Base-by-base conservation (phyloP, 2,329 filamentous ascomycete species). In the Fulvia fulva region DNA sequence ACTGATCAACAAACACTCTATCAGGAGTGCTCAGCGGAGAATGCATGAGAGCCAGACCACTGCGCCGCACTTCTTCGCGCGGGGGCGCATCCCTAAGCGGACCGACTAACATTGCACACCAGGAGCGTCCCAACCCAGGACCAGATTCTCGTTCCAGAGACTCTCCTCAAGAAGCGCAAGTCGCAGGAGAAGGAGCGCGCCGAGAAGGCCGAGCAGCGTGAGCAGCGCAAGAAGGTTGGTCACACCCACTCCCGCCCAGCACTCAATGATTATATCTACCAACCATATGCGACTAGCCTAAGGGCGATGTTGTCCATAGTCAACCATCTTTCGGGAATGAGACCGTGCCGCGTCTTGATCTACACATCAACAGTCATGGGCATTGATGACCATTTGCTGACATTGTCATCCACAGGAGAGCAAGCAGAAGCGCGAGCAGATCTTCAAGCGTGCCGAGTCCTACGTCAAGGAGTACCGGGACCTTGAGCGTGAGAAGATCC, bases 241-340 rank as follows among this genome's bases (percentile, higher is more conserved):
- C 55, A 54, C 54, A 54, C 45, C 37, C 54, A 61, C 60, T 57
- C 57, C 50, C 47, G 59, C 61, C 60, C 57, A 60, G 51, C 60
- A 64, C 71, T 69, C 75, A 75, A 83, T 97, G 93, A 97, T 97
- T 91, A 89, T 89, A 84, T 87, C 86, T 84, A 90, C 83, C 83
- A 82, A 85, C 77, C 79, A 66, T 59, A 80, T 50, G 88, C 90
- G 90, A 93, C 93, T 97, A 99, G 94, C 89, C 80, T 77, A 66
- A 69, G 72, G 79, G 90, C 94, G 77, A 96, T 99, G 94, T 83
- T 96, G 93, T 97, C 91, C 90, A 89, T 84, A 83, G 84, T 91
- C 87, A 90, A 95, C 90, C 91, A 96, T 96, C 91, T 96, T 96
- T 96, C 91, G 91, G 93, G 91, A 90, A 91, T 97, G 94, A 97